Evolutionary conservation across 768 basidiomycete species (phyloP), one percentile per base, ranked within the genome.

Genomic region (Rhizopogon vulgaris): DNA sequence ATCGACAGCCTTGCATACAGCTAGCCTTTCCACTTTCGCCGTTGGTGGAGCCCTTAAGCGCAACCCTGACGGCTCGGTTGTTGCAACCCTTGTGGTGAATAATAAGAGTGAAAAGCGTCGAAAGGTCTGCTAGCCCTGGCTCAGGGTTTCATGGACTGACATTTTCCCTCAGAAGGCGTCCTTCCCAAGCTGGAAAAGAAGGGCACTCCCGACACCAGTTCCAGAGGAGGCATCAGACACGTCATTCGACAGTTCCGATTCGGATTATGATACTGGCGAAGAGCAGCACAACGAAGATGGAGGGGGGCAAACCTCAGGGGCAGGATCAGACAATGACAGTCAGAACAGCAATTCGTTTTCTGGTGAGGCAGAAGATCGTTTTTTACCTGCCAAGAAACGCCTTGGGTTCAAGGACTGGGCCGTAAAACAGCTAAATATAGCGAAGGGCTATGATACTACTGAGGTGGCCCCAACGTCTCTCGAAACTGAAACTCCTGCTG

Each of bases 361-460:
- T 30, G 56, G 59, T 18, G 51, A 47, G 9, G 56, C 52, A n/a
- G 56, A 64, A 4, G 59, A 63, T 24, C 24, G 56, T 12, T 58
- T 60, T 14, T 55, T 58, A 22, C 61, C 57, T 48, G 65, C 58
- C 46, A 75, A 70, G 59, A 82, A 74, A 54, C 63, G 64, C 27
- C 60, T 71, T 3, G 78, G 80, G 6, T 97, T 96, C 78, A 96
- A 96, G 65, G 76, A 84, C 38, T 96, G 94, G 94, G 94, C 94
- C 0, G 63, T 84, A 55, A 79, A 85, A 50, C 93, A 96, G 63
- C 75, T 90, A 48, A 82, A 73, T 47, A 62, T 58, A 3, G 77
- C 69, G 17, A 80, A 80, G 58, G 66, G 64, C 38, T 73, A 78
- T 41, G 74, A 4, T 69, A 72, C 50, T 60, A 58, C 49, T 38